Conservation (phyloP, 2,329 filamentous ascomycete species). For the Penicillium sp. region DNA sequence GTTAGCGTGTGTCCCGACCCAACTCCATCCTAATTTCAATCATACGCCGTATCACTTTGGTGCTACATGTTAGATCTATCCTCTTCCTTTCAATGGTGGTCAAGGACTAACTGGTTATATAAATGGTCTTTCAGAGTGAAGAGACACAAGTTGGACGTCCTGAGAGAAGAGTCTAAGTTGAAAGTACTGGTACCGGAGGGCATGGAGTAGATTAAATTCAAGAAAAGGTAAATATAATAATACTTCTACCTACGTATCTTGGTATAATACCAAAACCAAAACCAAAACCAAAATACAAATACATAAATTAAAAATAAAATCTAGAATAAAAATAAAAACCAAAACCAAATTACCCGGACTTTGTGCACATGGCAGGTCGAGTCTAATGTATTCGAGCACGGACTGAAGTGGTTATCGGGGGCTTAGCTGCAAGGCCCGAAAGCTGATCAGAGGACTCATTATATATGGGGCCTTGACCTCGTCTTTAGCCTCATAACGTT, state of each 20-base stretch:
- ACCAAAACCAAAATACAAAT: background rate
- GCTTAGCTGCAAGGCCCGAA: slow-evolving; percentile 26
- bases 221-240: too few relatives aligned
- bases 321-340: background rate
- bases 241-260: too few relatives aligned
- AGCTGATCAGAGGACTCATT: slow-evolving; percentile 22
- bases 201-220: too few relatives aligned
- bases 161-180: too few relatives aligned
- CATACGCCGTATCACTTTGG: slow-evolving; percentile 6
- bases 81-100: background rate
- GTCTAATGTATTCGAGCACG: slow-evolving; percentile 18
- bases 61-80: slow-evolving; percentile 8
- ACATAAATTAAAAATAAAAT: background rate
- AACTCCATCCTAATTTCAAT: slow-evolving; percentile 4
- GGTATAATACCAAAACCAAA: too few relatives aligned
- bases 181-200: too few relatives aligned
- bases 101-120: too few relatives aligned
- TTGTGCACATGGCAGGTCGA: slow-evolving; percentile 24
- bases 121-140: too few relatives aligned
- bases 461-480: slow-evolving; percentile 10
- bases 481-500: slow-evolving; percentile 3
- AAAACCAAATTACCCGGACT: background rate
- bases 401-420: slow-evolving; percentile 20
- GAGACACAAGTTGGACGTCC: too few relatives aligned
- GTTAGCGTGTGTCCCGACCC: slow-evolving; percentile 8